phyloP scores from a whole-genome alignment of 2,329 filamentous ascomycete genomes.

The Colletotrichum costaricense region DNA sequence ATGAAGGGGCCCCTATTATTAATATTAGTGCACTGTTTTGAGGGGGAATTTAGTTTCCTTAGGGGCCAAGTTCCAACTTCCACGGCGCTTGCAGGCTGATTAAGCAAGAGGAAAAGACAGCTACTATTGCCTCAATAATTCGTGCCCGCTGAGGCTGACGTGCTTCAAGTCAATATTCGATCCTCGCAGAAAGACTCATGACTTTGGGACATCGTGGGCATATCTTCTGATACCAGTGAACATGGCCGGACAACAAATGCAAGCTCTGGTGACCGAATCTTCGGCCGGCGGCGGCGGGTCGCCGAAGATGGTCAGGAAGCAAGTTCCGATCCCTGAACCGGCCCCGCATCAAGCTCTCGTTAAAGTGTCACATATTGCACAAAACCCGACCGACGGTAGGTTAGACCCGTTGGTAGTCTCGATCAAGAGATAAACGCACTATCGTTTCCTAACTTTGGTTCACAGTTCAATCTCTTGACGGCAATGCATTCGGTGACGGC shows the following conservation, averaged over 20 bases:
- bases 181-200: neutral
- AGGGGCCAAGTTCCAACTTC: neutral
- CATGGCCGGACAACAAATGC: neutral
- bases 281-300: neutral
- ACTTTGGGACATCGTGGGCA: too few species aligned
- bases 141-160: too few species aligned
- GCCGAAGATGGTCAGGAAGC: slow-evolving; percentile 11
- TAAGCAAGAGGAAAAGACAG: neutral
- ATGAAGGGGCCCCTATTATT: neutral
- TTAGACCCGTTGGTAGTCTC: neutral
- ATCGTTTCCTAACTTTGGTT: neutral
- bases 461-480: slow-evolving; percentile 47
- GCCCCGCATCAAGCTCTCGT: slow-evolving; percentile 39
- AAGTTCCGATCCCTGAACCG: slow-evolving; percentile 21
- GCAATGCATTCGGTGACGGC: slow-evolving; percentile 50
- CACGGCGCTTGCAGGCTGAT: neutral
- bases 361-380: slow-evolving; percentile 39
- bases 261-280: slow-evolving; percentile 24
- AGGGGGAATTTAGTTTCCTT: neutral
- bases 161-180: neutral
- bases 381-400: slow-evolving; percentile 43
- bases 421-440: too few species aligned
- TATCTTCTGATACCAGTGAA: neutral
- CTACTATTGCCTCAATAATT: too few species aligned
- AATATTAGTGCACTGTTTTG: too few species aligned